phyloP scores from a whole-genome alignment of 768 basidiomycete genomes.

The Russula earlei region DNA sequence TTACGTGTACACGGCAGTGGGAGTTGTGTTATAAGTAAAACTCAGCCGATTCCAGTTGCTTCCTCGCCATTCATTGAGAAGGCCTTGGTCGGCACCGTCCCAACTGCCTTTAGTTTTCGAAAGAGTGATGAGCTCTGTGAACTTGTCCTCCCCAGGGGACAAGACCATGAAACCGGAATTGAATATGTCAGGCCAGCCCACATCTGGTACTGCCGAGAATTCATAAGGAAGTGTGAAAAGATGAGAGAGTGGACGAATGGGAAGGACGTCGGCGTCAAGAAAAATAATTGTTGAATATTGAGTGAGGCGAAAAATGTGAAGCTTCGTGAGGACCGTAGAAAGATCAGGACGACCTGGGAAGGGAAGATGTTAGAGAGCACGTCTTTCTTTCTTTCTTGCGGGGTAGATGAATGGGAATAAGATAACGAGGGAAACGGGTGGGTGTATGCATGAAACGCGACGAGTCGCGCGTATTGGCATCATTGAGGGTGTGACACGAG shows the following conservation, averaged over 20 bases:
- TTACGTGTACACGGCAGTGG: conserved; percentile 93
- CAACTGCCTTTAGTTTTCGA: conserved; percentile 77
- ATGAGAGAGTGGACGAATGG: conserved; percentile 80
- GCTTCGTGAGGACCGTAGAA: conserved; percentile 86
- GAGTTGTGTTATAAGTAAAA: conserved; percentile 97
- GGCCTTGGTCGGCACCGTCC: conserved; percentile 98
- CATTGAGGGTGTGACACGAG: too few species aligned
- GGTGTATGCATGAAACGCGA: not conserved
- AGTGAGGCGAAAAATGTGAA: conserved; percentile 88
- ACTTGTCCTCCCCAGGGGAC: conserved; percentile 74
- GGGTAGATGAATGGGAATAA: not conserved
- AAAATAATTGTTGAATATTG: conserved; percentile 83
- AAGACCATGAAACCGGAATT: conserved; percentile 94
- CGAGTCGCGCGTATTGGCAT: not conserved
- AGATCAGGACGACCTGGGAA: conserved; percentile 85
- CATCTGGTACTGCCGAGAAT: conserved; percentile 92
- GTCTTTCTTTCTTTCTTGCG: too few species aligned
- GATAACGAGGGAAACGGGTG: too few species aligned
- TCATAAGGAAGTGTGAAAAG: conserved; percentile 77
- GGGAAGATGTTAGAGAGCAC: not conserved
- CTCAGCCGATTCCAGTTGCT: conserved; percentile 86
- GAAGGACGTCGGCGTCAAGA: conserved; percentile 88
- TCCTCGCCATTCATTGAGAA: conserved; percentile 92
- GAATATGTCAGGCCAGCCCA: conserved; percentile 99
- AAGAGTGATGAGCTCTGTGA: conserved; percentile 59